These are phyloP conservation scores for Brettanomyces custersianus DNA, from an alignment of 805 yeast genomes.

Conservation along the genomic window DNA sequence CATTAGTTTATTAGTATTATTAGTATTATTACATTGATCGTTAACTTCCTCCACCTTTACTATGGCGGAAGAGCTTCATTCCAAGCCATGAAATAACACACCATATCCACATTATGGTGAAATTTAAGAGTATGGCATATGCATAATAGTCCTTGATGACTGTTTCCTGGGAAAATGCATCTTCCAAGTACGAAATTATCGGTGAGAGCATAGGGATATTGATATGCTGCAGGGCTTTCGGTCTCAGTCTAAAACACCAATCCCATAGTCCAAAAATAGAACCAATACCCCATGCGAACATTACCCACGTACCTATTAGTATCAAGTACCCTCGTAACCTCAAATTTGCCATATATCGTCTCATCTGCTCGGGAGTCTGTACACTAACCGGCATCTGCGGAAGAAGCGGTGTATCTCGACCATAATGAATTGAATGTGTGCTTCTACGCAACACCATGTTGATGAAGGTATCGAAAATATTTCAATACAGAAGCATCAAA, in stretches of 20 bases:
- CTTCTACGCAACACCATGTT: too few relatives aligned
- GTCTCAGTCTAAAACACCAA: conserved; percentile 15
- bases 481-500: too few relatives aligned
- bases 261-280: conserved; percentile 23
- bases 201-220: conserved; percentile 1
- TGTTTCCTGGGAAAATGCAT: conserved; percentile 6
- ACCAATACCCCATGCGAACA: conserved; percentile 22
- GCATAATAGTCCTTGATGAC: conserved; percentile 23
- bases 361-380: conserved; percentile 1
- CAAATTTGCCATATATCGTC: conserved; percentile 8
- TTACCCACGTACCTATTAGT: conserved; percentile 17
- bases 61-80: conserved; percentile 70
- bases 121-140: conserved; percentile 22
- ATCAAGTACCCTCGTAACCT: conserved; percentile 20
- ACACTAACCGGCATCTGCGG: too few relatives aligned
- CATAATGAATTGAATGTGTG: too few relatives aligned
- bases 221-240: not conserved
- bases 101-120: conserved; percentile 52
- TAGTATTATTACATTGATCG: not conserved
- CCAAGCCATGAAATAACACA: conserved; percentile 71
- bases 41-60: conserved; percentile 46
- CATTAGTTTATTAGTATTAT: not conserved
- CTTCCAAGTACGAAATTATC: not conserved
- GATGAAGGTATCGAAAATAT: too few relatives aligned
- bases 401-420: too few relatives aligned